phyloP scores from a whole-genome alignment of 1,139 yeast species.

The Arxiozyma telluris region DNA sequence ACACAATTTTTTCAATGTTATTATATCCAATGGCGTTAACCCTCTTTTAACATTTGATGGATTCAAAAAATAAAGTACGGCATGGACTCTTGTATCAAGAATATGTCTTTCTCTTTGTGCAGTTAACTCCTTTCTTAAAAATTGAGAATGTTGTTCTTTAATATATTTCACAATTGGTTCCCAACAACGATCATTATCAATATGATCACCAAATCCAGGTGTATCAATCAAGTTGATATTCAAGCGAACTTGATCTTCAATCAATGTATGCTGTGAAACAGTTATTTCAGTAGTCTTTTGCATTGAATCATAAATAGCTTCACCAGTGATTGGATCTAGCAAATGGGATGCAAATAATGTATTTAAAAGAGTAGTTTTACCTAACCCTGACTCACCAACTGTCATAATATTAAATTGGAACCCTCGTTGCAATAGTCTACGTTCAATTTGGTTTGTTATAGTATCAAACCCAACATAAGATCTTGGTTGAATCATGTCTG shows the following conservation, averaged over 20 bases:
- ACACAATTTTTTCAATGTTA: slow-evolving; percentile 72
- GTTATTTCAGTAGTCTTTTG: slow-evolving; percentile 85
- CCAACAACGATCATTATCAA: slow-evolving; percentile 94
- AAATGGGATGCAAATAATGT: slow-evolving; percentile 81
- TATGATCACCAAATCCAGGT: slow-evolving; percentile 96
- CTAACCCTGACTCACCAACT: slow-evolving; percentile 91
- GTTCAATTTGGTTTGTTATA: slow-evolving; percentile 90
- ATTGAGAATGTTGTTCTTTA: slow-evolving; percentile 92
- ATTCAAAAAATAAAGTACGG: slow-evolving; percentile 80
- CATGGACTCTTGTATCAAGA: slow-evolving; percentile 89
- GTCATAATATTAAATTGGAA: slow-evolving; percentile 91
- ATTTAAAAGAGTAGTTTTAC: slow-evolving; percentile 85
- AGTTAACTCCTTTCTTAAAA: slow-evolving; percentile 88
- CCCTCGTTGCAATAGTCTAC: slow-evolving; percentile 82
- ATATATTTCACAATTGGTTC: slow-evolving; percentile 92
- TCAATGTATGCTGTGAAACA: slow-evolving; percentile 56
- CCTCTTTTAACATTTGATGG: slow-evolving; percentile 64
- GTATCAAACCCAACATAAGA: slow-evolving; percentile 89
- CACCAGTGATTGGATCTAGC: slow-evolving; percentile 55
- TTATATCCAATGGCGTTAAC: slow-evolving; percentile 71
- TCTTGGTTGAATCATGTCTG: neutral
- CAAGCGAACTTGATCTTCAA: slow-evolving; percentile 81
- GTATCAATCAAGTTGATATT: slow-evolving; percentile 87
- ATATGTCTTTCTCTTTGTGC: slow-evolving; percentile 85
- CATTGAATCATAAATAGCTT: slow-evolving; percentile 46